Evolutionary conservation across 306 rosid genomes (phyloP).

Genomic region (Quillaja saponaria): DNA sequence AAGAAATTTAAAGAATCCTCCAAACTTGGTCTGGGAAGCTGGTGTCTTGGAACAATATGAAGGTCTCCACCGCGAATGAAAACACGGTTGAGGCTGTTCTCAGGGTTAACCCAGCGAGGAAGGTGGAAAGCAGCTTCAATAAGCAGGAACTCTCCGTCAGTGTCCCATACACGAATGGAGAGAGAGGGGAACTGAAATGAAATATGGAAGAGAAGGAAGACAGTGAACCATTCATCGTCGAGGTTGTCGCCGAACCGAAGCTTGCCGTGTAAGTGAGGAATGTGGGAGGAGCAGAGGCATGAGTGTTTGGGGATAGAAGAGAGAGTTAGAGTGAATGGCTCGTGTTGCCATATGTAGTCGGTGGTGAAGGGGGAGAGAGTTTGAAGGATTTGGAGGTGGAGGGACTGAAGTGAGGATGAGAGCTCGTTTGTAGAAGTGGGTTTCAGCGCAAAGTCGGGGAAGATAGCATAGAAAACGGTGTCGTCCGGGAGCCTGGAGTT

Average conservation of each 20-base stretch:
- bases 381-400: constrained; percentile 70
- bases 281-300: constrained; percentile 55
- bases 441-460: constrained; percentile 45
- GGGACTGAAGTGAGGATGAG: constrained; percentile 61
- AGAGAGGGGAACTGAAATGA: constrained; percentile 59
- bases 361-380: constrained; percentile 55
- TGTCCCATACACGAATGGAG: constrained; percentile 80
- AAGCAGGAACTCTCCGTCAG: constrained; percentile 93
- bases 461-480: constrained; percentile 82
- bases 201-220: constrained; percentile 78
- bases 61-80: constrained; percentile 62
- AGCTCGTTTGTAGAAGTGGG: constrained; percentile 16
- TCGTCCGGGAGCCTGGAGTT: constrained; percentile 58
- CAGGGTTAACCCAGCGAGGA: constrained; percentile 95
- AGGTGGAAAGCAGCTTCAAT: constrained; percentile 92
- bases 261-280: constrained; percentile 84
- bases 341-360: constrained; percentile 89
- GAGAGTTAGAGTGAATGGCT: constrained; percentile 68
- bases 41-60: constrained; percentile 56
- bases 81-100: constrained; percentile 64
- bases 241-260: constrained; percentile 86
- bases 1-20: constrained; percentile 59
- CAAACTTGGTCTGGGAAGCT: constrained; percentile 48
- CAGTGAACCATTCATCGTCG: constrained; percentile 89
- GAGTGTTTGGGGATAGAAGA: constrained; percentile 51